Conservation (phyloP, 116 monocot species). For the Cymodocea nodosa region DNA sequence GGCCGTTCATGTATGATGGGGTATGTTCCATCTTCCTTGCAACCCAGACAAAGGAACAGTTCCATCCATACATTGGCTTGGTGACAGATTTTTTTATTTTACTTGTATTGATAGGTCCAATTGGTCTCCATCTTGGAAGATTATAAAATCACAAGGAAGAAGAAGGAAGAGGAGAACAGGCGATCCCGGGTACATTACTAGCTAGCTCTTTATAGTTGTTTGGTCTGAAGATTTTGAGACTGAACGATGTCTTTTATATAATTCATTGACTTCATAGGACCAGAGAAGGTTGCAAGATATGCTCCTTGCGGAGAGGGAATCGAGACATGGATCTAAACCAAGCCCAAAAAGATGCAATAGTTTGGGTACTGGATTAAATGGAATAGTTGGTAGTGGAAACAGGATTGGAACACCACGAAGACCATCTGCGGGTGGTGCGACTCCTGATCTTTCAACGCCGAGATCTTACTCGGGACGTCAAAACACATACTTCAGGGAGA, state of each 20-base stretch:
- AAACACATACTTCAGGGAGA: constrained; percentile 64
- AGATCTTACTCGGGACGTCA: constrained; percentile 67
- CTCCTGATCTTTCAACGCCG: constrained; percentile 74
- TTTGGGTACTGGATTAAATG: constrained; percentile 37
- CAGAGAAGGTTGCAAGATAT: constrained; percentile 73
- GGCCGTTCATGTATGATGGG: constrained; percentile 67
- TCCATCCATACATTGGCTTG: background rate
- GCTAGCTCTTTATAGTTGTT: background rate
- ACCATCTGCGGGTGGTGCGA: constrained; percentile 42
- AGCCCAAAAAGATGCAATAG: constrained; percentile 50
- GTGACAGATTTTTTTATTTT: background rate
- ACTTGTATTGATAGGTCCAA: constrained; percentile 30
- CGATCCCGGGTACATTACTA: constrained; percentile 43
- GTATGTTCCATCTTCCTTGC: constrained; percentile 9
- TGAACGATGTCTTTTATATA: no score
- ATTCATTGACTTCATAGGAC: constrained; percentile 30
- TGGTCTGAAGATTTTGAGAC: background rate
- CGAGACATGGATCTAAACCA: constrained; percentile 53
- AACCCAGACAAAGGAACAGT: background rate
- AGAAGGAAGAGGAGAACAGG: constrained; percentile 86
- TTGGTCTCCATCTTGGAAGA: constrained; percentile 75
- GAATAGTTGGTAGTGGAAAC: constrained; percentile 43
- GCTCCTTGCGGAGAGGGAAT: constrained; percentile 63
- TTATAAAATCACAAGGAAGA: constrained; percentile 47
- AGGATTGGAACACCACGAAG: constrained; percentile 53